Conservation (phyloP, 495 filamentous ascomycete genomes). For the Cryomyces antarcticus region DNA sequence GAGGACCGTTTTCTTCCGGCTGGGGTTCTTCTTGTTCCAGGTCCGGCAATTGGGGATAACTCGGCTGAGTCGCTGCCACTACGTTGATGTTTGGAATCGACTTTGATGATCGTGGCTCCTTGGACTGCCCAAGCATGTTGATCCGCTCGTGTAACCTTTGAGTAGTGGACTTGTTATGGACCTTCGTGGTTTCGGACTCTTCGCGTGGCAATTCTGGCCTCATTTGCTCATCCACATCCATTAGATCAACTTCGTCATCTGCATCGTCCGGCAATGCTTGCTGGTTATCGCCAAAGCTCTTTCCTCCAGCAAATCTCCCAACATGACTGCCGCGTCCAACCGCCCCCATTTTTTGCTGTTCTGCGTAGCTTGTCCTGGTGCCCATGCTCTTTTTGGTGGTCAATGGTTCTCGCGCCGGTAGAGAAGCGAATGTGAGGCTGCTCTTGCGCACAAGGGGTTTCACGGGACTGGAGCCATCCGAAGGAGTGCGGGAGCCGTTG, state of each 20-base stretch:
- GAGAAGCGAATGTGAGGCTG: constrained; percentile 77
- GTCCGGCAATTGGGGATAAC: constrained; percentile 34
- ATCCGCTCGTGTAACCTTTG: constrained; percentile 84
- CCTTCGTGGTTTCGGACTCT: constrained; percentile 26
- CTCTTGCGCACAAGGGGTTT: constrained; percentile 62
- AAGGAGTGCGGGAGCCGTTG: constrained; percentile 23
- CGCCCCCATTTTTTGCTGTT: constrained; percentile 31
- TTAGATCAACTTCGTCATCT: constrained; percentile 26
- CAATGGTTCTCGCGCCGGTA: constrained; percentile 79
- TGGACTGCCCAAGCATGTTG: constrained; percentile 71
- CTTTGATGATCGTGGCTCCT: constrained; percentile 49
- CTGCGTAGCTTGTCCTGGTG: constrained; percentile 63
- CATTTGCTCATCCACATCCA: constrained; percentile 39
- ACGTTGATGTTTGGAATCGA: constrained; percentile 33
- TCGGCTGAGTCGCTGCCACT: constrained; percentile 20
- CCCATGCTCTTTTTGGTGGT: constrained; percentile 60
- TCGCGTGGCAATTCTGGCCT: constrained; percentile 11
- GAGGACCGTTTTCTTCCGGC: background rate
- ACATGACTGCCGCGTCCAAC: constrained; percentile 33
- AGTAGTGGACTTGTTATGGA: constrained; percentile 77
- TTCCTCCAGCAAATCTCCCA: constrained; percentile 40
- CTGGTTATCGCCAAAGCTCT: constrained; percentile 27
- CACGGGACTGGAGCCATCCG: constrained; percentile 40
- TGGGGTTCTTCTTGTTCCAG: background rate
- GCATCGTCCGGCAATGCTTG: constrained; percentile 25